These are phyloP conservation scores for Macrocybe gigantea DNA, from an alignment of 768 basidiomycete genomes.

Conservation along the genomic window DNA sequence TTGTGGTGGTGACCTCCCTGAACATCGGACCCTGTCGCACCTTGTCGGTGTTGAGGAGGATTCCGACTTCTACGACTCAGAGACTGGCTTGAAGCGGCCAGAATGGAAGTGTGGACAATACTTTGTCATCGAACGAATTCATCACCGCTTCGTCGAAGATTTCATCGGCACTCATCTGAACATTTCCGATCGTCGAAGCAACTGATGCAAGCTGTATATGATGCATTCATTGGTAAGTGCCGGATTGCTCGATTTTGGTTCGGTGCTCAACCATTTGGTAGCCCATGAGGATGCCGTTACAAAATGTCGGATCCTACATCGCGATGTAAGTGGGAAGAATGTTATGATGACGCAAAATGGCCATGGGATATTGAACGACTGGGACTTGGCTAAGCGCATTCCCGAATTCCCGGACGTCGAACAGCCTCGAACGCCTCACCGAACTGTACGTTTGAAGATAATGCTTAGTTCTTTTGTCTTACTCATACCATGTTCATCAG, in stretches of 20 bases:
- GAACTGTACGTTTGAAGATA: neutral
- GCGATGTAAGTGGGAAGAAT: slow-evolving; percentile 8
- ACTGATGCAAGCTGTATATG: slow-evolving; percentile 11
- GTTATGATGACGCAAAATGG: slow-evolving; percentile 6
- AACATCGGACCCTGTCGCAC: neutral
- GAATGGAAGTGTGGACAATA: slow-evolving; percentile 9
- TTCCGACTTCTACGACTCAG: neutral
- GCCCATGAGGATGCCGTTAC: slow-evolving; percentile 7
- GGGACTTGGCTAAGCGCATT: slow-evolving; percentile 7
- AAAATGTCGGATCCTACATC: slow-evolving; percentile 5
- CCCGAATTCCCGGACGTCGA: neutral
- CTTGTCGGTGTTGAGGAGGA: slow-evolving; percentile 7
- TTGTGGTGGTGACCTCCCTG: slow-evolving; percentile 23
- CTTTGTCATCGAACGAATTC: slow-evolving; percentile 8
- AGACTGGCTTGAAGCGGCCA: no score
- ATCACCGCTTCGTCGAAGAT: slow-evolving; percentile 16
- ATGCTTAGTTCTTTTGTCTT: neutral
- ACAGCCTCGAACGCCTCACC: neutral
- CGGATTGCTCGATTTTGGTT: neutral
- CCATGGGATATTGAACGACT: slow-evolving; percentile 10
- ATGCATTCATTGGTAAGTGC: slow-evolving; percentile 16
- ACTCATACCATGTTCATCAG: neutral
- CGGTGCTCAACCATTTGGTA: neutral
- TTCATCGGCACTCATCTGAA: slow-evolving; percentile 10
- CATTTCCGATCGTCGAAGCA: slow-evolving; percentile 11